Evolutionary conservation across 352 stramenopile species (phyloP).

Genomic region (Pythium guiyangense): DNA sequence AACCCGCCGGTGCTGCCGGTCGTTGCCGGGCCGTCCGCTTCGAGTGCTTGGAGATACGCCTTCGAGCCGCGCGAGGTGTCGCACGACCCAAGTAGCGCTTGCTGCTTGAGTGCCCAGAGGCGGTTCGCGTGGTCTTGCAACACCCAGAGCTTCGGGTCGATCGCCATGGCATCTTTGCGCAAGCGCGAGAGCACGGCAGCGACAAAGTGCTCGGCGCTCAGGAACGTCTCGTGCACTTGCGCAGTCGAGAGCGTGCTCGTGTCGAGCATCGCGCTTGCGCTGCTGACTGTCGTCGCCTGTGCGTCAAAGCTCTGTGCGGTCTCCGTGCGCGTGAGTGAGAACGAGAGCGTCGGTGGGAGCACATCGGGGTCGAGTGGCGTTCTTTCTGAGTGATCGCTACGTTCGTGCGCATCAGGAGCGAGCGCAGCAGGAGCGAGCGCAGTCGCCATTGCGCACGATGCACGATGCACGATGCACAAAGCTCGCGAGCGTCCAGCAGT

Average conservation of each 20-base stretch:
- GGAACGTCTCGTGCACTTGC: slow-evolving; percentile 15
- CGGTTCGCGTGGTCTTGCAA: no score
- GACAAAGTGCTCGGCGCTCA: slow-evolving; percentile 48
- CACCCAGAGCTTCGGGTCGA: no score
- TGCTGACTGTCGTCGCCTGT: neutral
- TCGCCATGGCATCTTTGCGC: slow-evolving; percentile 36
- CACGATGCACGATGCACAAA: neutral
- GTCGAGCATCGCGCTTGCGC: neutral
- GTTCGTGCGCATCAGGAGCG: no score
- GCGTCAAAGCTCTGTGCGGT: slow-evolving; percentile 1
- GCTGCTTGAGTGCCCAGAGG: no score
- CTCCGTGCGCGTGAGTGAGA: slow-evolving; percentile 10
- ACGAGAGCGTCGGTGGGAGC: slow-evolving; percentile 5
- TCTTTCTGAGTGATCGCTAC: neutral
- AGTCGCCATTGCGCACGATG: neutral
- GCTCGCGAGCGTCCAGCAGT: no score
- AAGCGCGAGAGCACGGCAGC: slow-evolving; percentile 50
- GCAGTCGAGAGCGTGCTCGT: slow-evolving; percentile 1
- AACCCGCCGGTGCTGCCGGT: slow-evolving; percentile 4
- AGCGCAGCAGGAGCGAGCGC: no score
- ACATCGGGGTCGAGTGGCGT: neutral
- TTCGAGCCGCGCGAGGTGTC: slow-evolving; percentile 46
- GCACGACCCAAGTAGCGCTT: slow-evolving; percentile 66
- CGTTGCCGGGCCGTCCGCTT: slow-evolving; percentile 2
- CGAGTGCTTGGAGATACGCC: slow-evolving; percentile 23